Evolutionary conservation across 805 yeast species (phyloP).

Genomic region (Barnettozyma populi): DNA sequence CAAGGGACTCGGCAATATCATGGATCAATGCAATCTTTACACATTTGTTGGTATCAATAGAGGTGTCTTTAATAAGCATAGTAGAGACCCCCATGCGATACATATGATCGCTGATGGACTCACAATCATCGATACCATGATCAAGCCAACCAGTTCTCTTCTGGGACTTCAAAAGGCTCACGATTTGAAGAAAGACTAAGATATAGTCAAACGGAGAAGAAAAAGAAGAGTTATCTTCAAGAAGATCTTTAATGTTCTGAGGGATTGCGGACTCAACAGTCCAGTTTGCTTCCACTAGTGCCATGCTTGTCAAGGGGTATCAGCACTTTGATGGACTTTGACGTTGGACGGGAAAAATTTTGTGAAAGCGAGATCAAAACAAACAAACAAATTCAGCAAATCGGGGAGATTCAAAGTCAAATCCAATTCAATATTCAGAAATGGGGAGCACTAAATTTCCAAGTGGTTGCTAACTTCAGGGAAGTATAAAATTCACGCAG

Average conservation of each 20-base stretch:
- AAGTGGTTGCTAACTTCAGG: too few relatives aligned
- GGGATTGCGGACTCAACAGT: conserved; percentile 52
- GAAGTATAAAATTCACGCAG: too few relatives aligned
- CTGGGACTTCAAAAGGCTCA: conserved; percentile 68
- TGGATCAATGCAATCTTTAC: conserved; percentile 84
- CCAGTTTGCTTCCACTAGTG: conserved; percentile 33
- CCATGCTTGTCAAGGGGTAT: conserved; percentile 6
- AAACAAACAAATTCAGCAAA: neutral
- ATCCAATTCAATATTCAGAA: too few relatives aligned
- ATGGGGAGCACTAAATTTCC: too few relatives aligned
- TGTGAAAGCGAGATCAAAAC: neutral
- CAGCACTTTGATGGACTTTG: neutral
- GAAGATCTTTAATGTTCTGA: conserved; percentile 32
- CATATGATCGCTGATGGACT: conserved; percentile 92
- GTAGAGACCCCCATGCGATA: conserved; percentile 85
- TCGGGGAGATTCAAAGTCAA: too few relatives aligned
- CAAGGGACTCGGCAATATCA: conserved; percentile 90
- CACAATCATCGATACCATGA: conserved; percentile 37
- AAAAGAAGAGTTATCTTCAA: conserved; percentile 23
- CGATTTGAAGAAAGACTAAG: conserved; percentile 56
- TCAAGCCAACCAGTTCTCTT: conserved; percentile 94
- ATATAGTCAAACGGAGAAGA: conserved; percentile 38
- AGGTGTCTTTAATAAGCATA: conserved; percentile 52
- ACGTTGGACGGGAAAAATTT: neutral
- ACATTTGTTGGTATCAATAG: conserved; percentile 61